phyloP scores from a whole-genome alignment of 495 filamentous ascomycete species.

The Talaromyces nanjingensis region DNA sequence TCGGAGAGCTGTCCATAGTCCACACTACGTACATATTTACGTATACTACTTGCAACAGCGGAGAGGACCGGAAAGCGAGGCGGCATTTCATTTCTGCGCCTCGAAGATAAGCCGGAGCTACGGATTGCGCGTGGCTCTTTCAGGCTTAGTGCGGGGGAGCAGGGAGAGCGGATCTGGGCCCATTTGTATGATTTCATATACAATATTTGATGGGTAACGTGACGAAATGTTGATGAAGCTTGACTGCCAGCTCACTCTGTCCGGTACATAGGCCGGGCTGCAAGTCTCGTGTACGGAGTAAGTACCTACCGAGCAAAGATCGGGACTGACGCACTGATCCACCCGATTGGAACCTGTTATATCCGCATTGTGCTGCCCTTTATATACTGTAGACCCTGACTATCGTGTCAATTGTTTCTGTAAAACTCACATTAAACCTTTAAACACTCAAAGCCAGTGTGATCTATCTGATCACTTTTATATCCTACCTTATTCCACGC shows the following conservation, averaged over 20 bases:
- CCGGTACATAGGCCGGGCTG: background rate
- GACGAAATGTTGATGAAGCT: constrained; percentile 1
- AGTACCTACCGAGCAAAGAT: background rate
- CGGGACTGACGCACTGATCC: background rate
- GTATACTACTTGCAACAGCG: background rate
- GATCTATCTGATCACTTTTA: background rate
- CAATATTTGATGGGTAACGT: background rate
- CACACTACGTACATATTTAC: background rate
- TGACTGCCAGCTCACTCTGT: background rate
- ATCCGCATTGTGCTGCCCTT: background rate
- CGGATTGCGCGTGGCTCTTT: background rate
- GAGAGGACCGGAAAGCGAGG: background rate
- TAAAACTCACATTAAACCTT: background rate
- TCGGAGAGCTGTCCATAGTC: background rate
- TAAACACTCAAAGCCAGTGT: background rate
- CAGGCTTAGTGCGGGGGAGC: constrained; percentile 13
- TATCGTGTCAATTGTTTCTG: background rate
- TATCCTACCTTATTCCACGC: background rate
- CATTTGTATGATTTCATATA: constrained; percentile 7
- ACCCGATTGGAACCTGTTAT: background rate
- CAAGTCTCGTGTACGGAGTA: background rate
- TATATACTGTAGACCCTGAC: background rate
- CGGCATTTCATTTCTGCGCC: background rate
- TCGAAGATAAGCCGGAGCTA: constrained; percentile 14
- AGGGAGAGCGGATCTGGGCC: background rate